Evolutionary conservation across 163 green algal genomes (phyloP).

Genomic region (Prototheca stagnorum): DNA sequence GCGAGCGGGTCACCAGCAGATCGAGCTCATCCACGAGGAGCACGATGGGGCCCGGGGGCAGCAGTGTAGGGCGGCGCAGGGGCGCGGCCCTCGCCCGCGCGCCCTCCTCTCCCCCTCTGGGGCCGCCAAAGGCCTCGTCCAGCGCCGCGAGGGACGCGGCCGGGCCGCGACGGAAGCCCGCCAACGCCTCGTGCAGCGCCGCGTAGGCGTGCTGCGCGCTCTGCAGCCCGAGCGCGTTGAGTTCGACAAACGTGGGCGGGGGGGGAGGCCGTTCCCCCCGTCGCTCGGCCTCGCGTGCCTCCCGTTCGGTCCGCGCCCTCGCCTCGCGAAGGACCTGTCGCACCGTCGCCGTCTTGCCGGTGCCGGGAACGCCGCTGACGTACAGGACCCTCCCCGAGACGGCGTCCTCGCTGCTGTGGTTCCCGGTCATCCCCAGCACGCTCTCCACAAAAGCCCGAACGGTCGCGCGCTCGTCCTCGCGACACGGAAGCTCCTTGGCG

Average conservation of each 20-base stretch:
- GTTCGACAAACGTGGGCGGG: slow-evolving; percentile 65
- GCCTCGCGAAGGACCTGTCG: slow-evolving; percentile 48
- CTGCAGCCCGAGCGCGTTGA: slow-evolving; percentile 84
- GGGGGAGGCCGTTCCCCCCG: slow-evolving; percentile 29
- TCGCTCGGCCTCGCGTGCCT: too few species aligned
- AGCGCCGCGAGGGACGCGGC: slow-evolving; percentile 29
- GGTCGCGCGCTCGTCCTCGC: slow-evolving; percentile 42
- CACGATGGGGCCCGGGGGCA: slow-evolving; percentile 39
- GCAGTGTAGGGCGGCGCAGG: too few species aligned
- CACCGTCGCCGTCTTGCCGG: slow-evolving; percentile 86
- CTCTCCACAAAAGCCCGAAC: slow-evolving; percentile 56
- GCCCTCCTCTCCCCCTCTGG: not conserved
- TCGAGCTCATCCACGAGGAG: slow-evolving; percentile 93
- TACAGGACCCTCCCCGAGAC: slow-evolving; percentile 64
- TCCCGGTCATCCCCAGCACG: slow-evolving; percentile 17
- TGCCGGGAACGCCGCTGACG: slow-evolving; percentile 78
- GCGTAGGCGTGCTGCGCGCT: slow-evolving; percentile 76
- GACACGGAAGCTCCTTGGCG: slow-evolving; percentile 45
- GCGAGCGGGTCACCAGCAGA: slow-evolving; percentile 74
- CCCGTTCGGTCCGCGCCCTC: slow-evolving; percentile 12
- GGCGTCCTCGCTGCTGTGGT: not conserved
- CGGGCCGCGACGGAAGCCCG: slow-evolving; percentile 9
- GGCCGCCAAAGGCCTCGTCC: slow-evolving; percentile 33
- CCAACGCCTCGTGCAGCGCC: slow-evolving; percentile 66
- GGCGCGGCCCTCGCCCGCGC: too few species aligned